phyloP scores from a whole-genome alignment of 2,329 filamentous ascomycete species.

The Pezicula radicicola region DNA sequence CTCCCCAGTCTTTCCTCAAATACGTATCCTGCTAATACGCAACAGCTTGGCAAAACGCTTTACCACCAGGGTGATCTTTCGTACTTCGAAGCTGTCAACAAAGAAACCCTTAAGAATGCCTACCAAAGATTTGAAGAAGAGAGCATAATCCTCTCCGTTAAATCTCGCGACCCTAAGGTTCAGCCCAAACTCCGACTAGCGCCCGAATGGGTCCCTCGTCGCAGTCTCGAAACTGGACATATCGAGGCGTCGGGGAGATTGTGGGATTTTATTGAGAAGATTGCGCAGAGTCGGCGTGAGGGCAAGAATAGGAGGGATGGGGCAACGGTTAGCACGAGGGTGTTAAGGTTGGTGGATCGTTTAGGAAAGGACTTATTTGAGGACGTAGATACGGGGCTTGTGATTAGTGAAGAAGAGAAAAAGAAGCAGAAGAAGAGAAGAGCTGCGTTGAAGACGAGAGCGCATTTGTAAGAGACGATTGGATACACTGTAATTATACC shows the following conservation, averaged over 20 bases:
- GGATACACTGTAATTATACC: too few species aligned
- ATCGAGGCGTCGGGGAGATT: constrained; percentile 71
- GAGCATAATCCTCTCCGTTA: constrained; percentile 76
- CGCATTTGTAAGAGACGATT: constrained; percentile 39
- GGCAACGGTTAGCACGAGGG: constrained; percentile 79
- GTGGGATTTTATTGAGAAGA: constrained; percentile 90
- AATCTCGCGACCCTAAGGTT: constrained; percentile 60
- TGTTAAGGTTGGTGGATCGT: constrained; percentile 72
- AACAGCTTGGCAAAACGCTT: constrained; percentile 84
- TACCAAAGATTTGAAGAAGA: constrained; percentile 88
- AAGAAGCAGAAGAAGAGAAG: constrained; percentile 46
- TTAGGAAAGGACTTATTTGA: constrained; percentile 70
- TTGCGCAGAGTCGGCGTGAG: constrained; percentile 78
- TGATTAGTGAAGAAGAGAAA: constrained; percentile 48
- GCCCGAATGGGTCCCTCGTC: constrained; percentile 69
- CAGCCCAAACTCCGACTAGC: constrained; percentile 65
- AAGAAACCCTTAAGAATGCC: constrained; percentile 93
- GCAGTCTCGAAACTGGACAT: constrained; percentile 57
- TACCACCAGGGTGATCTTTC: constrained; percentile 97
- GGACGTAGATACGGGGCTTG: constrained; percentile 36
- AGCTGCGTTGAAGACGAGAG: constrained; percentile 43
- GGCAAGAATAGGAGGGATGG: constrained; percentile 97
- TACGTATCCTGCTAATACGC: constrained; percentile 18
- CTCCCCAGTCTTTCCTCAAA: constrained; percentile 23
- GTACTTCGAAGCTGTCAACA: constrained; percentile 98